phyloP scores from a whole-genome alignment of 352 stramenopile genomes.

The Phytophthora cajani region DNA sequence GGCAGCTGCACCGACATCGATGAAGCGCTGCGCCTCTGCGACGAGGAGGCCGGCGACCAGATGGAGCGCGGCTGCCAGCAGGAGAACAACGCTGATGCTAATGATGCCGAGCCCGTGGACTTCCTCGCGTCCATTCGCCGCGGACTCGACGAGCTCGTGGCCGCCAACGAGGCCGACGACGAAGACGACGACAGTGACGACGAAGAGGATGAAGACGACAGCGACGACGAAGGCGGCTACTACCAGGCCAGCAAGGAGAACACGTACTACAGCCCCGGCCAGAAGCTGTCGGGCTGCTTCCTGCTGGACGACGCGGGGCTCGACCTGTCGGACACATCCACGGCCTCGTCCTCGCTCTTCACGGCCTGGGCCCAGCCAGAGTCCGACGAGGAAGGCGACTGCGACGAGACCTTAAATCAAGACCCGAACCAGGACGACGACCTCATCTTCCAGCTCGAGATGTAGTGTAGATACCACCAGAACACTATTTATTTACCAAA shows the following conservation, averaged over 20 bases:
- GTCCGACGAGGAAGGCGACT: conserved; percentile 19
- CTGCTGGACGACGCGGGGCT: conserved; percentile 18
- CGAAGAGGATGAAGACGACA: conserved; percentile 16
- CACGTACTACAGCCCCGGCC: conserved; percentile 46
- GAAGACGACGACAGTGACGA: conserved; percentile 30
- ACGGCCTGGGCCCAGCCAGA: conserved; percentile 20
- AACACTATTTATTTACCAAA: conserved; percentile 38
- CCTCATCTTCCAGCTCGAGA: conserved; percentile 53
- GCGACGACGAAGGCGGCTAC: conserved; percentile 36
- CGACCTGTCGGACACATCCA: conserved; percentile 51
- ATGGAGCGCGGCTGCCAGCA: conserved; percentile 8
- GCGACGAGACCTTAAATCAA: neutral
- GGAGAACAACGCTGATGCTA: neutral
- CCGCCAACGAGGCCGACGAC: conserved; percentile 31
- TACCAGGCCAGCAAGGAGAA: conserved; percentile 44
- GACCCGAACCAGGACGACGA: conserved; percentile 16
- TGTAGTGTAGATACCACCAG: conserved; percentile 36
- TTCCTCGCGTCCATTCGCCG: conserved; percentile 45
- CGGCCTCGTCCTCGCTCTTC: conserved; percentile 39
- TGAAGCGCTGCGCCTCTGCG: conserved; percentile 24
- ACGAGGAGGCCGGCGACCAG: conserved; percentile 20
- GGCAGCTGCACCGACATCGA: conserved; percentile 40
- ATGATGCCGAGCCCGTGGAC: conserved; percentile 20
- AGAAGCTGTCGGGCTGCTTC: conserved; percentile 25
- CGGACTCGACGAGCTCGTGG: conserved; percentile 35